Conservation (phyloP, 2,329 filamentous ascomycete species). For the Chaetomiaceae sp. region DNA sequence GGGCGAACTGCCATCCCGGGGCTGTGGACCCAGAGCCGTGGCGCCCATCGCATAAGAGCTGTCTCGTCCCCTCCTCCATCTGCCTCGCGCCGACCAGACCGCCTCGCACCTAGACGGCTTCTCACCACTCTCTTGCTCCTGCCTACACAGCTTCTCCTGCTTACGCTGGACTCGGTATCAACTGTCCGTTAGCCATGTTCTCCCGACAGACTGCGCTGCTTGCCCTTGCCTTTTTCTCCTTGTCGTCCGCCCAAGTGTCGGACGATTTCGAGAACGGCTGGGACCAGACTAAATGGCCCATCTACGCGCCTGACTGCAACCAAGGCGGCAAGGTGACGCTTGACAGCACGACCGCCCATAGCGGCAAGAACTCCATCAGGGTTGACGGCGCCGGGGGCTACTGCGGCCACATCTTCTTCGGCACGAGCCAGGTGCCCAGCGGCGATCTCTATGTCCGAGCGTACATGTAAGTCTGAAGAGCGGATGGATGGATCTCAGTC, state of each 20-base stretch:
- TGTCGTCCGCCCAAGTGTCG: slow-evolving; percentile 46
- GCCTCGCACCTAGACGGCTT: too few relatives aligned
- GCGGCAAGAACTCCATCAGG: slow-evolving; percentile 48
- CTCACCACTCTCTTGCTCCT: too few relatives aligned
- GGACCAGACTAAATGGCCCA: slow-evolving; percentile 52
- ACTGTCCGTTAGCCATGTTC: neutral
- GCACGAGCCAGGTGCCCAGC: slow-evolving; percentile 48
- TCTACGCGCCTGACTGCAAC: slow-evolving; percentile 53
- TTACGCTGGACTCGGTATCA: neutral
- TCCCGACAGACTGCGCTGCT: slow-evolving; percentile 22
- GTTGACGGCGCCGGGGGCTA: slow-evolving; percentile 49
- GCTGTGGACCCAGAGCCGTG: too few relatives aligned
- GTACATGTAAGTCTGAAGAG: slow-evolving; percentile 42
- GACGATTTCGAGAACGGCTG: slow-evolving; percentile 54
- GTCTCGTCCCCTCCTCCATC: too few relatives aligned
- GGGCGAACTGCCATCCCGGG: too few relatives aligned
- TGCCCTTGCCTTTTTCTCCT: slow-evolving; percentile 40
- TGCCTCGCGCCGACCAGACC: too few relatives aligned
- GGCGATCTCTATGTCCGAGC: slow-evolving; percentile 53
- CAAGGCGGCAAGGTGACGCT: slow-evolving; percentile 52
- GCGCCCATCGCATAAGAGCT: too few relatives aligned
- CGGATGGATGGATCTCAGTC: neutral
- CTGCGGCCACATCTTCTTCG: slow-evolving; percentile 56
- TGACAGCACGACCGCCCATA: slow-evolving; percentile 51
- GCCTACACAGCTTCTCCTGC: neutral